A percentile compares a stretch with the other conserved stretches of the same genome.
These are phyloP conservation scores for Skeletonema menzelii DNA, from an alignment of 108 stramenopile genomes.

Conservation along the genomic window DNA sequence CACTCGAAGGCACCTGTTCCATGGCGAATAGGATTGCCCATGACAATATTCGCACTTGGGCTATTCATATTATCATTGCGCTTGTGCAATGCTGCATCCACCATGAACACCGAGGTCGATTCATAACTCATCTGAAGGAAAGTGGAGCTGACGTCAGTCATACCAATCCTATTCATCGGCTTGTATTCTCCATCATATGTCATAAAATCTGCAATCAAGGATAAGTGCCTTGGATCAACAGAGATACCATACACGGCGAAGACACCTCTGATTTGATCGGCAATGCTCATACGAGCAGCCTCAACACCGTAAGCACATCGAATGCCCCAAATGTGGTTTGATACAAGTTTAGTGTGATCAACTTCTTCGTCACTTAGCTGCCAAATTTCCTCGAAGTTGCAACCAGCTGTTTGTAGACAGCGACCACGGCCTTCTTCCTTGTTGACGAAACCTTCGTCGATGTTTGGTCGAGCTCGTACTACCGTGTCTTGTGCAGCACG, in stretches of 20 bases:
- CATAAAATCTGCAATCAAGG: constrained; percentile 99
- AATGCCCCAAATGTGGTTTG: constrained; percentile 95
- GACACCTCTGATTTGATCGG: constrained; percentile 94
- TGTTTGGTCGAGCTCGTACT: constrained; percentile 79
- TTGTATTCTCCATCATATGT: constrained; percentile 96
- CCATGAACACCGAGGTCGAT: constrained; percentile 96
- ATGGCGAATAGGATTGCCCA: constrained; percentile 89
- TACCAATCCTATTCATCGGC: constrained; percentile 96
- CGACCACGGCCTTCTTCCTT: constrained; percentile 84
- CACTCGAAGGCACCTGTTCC: constrained; percentile 94
- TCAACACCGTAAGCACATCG: constrained; percentile 96
- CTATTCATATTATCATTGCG: constrained; percentile 75
- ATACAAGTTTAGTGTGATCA: constrained; percentile 80
- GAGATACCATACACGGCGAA: constrained; percentile 99
- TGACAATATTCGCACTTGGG: constrained; percentile 93
- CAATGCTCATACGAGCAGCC: constrained; percentile 93
- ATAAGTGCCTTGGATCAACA: constrained; percentile 96
- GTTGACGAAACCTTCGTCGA: constrained; percentile 85
- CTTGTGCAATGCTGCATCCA: constrained; percentile 83
- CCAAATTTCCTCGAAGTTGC: constrained; percentile 95
- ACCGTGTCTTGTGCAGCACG: constrained; percentile 77
- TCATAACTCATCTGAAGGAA: constrained; percentile 99
- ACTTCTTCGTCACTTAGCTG: constrained; percentile 70
- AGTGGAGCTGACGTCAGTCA: constrained; percentile 87
- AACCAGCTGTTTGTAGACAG: constrained; percentile 94